These are phyloP conservation scores for Mortierella sp. DNA, from an alignment of 371 early-diverging fungal species.

Conservation along the genomic window DNA sequence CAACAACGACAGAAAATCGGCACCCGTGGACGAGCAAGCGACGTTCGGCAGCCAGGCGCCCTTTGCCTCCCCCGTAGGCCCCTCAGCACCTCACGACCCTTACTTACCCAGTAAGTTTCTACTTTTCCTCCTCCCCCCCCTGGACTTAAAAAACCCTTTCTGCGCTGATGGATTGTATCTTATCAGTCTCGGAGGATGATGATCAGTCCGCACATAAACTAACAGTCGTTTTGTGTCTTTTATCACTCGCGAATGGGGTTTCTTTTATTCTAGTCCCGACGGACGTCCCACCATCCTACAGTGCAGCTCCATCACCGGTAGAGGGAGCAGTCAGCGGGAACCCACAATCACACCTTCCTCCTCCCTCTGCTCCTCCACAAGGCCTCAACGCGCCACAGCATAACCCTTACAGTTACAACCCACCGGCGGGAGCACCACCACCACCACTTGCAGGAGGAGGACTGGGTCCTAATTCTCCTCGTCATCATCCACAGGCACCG, in stretches of 20 bases:
- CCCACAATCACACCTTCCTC: not conserved
- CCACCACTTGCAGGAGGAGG: not conserved
- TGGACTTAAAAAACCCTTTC: not conserved
- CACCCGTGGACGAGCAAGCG: conserved; percentile 21
- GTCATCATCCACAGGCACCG: not conserved
- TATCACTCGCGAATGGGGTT: not conserved
- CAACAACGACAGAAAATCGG: not conserved
- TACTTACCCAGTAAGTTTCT: not conserved
- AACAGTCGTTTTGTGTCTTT: not conserved
- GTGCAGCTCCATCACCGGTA: not conserved
- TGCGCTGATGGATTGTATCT: no score
- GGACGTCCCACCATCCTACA: conserved; percentile 41
- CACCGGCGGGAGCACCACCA: not conserved
- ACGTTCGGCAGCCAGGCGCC: conserved; percentile 49
- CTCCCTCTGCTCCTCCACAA: conserved; percentile 4
- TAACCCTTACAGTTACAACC: not conserved
- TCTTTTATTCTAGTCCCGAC: conserved; percentile 10
- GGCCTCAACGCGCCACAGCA: conserved; percentile 3
- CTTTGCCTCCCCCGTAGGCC: conserved; percentile 22
- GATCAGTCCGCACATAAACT: not conserved
- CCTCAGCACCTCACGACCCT: conserved; percentile 13
- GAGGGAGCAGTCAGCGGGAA: not conserved
- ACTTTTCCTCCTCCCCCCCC: not conserved
- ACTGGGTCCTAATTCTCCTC: not conserved
- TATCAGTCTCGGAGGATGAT: not conserved